phyloP scores from a whole-genome alignment of 116 monocot species.

The Papilionanthe hybrid region DNA sequence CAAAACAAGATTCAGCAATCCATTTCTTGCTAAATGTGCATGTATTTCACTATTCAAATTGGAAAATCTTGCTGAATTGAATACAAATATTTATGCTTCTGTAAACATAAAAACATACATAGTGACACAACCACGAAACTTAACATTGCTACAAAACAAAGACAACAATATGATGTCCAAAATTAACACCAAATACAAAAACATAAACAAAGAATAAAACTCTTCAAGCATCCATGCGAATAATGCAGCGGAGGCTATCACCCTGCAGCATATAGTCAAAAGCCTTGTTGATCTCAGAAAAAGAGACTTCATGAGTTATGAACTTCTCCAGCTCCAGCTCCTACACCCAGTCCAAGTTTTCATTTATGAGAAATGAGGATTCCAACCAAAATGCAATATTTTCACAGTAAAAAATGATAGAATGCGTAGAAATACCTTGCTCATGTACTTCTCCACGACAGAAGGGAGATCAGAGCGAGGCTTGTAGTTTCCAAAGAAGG shows the following conservation, averaged over 20 bases:
- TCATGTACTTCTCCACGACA: slow-evolving; percentile 84
- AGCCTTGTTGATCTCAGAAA: slow-evolving; percentile 59
- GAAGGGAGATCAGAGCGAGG: slow-evolving; percentile 67
- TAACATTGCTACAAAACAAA: too few relatives aligned
- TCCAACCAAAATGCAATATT: neutral
- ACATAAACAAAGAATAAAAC: neutral
- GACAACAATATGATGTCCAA: too few relatives aligned
- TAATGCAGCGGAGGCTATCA: slow-evolving; percentile 33
- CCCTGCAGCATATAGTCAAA: slow-evolving; percentile 47
- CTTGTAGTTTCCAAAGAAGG: slow-evolving; percentile 94
- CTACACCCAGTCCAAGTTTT: slow-evolving; percentile 9
- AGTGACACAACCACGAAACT: too few relatives aligned
- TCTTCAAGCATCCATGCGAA: slow-evolving; percentile 31
- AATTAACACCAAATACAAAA: too few relatives aligned
- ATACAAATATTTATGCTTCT: too few relatives aligned
- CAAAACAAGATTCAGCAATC: too few relatives aligned
- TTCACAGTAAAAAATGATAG: neutral
- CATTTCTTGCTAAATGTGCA: too few relatives aligned
- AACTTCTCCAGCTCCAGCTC: slow-evolving; percentile 63
- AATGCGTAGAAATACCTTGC: slow-evolving; percentile 33
- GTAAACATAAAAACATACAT: too few relatives aligned
- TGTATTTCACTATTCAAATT: too few relatives aligned
- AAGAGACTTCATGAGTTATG: slow-evolving; percentile 50
- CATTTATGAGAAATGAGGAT: neutral
- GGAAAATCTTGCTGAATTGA: too few relatives aligned